Percentiles rank a stretch among this genome's conserved stretches.
phyloP scores from a whole-genome alignment of 371 early-diverging fungal genomes.

The Capniomyces stellatus region DNA sequence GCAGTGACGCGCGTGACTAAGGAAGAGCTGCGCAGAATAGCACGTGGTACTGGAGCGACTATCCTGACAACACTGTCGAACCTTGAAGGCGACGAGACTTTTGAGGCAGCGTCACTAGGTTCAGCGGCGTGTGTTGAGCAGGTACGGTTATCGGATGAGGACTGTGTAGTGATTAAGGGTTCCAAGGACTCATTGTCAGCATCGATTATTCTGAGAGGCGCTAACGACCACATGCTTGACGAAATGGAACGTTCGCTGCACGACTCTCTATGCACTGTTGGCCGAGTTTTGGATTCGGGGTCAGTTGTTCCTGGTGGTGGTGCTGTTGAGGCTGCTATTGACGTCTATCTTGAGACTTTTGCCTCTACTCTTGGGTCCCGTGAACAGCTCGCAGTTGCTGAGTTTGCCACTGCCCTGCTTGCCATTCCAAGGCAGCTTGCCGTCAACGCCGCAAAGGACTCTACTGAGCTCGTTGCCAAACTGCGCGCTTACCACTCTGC shows the following conservation, averaged over 20 bases:
- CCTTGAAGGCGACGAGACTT: slow-evolving; percentile 94
- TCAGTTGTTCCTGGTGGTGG: slow-evolving; percentile 99
- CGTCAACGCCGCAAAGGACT: slow-evolving; percentile 98
- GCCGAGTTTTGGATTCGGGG: slow-evolving; percentile 95
- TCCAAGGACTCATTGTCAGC: slow-evolving; percentile 76
- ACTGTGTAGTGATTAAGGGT: slow-evolving; percentile 92
- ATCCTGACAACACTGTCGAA: slow-evolving; percentile 94
- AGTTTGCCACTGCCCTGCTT: slow-evolving; percentile 93
- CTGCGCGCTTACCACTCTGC: slow-evolving; percentile 90
- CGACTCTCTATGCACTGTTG: slow-evolving; percentile 95
- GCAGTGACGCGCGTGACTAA: slow-evolving; percentile 95
- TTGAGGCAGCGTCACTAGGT: slow-evolving; percentile 81
- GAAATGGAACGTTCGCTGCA: slow-evolving; percentile 99
- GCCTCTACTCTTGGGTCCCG: slow-evolving; percentile 41
- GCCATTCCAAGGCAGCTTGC: slow-evolving; percentile 97
- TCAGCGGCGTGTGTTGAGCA: slow-evolving; percentile 91
- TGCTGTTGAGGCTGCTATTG: slow-evolving; percentile 95
- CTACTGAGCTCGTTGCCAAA: slow-evolving; percentile 91
- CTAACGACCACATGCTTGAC: slow-evolving; percentile 96
- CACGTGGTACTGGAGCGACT: slow-evolving; percentile 93
- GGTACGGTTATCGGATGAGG: slow-evolving; percentile 94
- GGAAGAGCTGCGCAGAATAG: slow-evolving; percentile 96
- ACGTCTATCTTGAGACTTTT: slow-evolving; percentile 90
- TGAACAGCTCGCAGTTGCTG: slow-evolving; percentile 97
- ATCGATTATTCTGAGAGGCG: slow-evolving; percentile 95